A percentile compares a stretch with the other conserved stretches of the same genome.
Evolutionary conservation across 306 rosid genomes (phyloP).

Genomic region (Fragaria vesca): DNA sequence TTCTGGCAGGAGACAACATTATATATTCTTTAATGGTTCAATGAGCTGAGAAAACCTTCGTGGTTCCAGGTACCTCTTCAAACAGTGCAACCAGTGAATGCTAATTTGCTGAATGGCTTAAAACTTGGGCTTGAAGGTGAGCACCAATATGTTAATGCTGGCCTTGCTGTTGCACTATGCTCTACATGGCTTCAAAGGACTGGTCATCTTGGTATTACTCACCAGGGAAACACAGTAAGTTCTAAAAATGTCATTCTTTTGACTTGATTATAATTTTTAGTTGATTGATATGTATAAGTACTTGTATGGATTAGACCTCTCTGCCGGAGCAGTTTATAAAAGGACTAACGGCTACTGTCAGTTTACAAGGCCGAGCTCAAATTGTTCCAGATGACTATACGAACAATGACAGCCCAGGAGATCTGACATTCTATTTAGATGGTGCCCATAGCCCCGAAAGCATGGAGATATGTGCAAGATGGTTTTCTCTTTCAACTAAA

Average conservation of each 20-base stretch:
- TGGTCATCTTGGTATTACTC: constrained; percentile 48
- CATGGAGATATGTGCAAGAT: constrained; percentile 78
- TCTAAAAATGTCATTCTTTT: constrained; percentile 23
- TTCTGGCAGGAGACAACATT: neutral
- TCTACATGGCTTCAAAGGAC: constrained; percentile 83
- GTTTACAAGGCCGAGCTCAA: constrained; percentile 95
- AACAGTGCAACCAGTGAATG: constrained; percentile 61
- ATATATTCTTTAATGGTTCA: constrained; percentile 8
- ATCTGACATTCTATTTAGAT: constrained; percentile 77
- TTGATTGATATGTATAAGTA: constrained; percentile 19
- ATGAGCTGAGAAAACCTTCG: constrained; percentile 29
- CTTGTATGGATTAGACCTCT: constrained; percentile 46
- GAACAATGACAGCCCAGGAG: constrained; percentile 46
- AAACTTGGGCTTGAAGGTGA: constrained; percentile 94
- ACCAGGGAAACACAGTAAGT: constrained; percentile 58
- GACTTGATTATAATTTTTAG: constrained; percentile 5
- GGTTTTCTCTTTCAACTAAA: constrained; percentile 73
- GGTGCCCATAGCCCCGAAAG: constrained; percentile 99
- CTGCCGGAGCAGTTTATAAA: constrained; percentile 76
- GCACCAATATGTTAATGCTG: constrained; percentile 91
- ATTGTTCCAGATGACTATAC: constrained; percentile 58
- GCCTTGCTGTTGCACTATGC: constrained; percentile 84
- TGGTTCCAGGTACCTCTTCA: constrained; percentile 67
- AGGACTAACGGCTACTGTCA: constrained; percentile 68
- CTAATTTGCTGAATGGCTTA: constrained; percentile 58